Evolutionary conservation across 441 rosid species (phyloP).

Genomic region (Populus hybrid): DNA sequence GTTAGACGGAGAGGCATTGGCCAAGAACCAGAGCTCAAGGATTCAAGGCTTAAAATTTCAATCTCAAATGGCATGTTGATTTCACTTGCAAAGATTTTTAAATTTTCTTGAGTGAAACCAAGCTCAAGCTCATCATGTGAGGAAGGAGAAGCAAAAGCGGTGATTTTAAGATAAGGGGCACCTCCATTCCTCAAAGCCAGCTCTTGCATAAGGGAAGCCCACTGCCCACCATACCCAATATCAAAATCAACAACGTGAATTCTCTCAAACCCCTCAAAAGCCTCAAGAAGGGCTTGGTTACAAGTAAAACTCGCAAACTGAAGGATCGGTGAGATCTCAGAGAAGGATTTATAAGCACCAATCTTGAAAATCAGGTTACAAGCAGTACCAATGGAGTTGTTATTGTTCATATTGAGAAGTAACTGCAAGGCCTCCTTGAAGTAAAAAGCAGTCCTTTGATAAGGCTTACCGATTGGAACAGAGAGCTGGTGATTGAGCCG

Average conservation of each 20-base stretch:
- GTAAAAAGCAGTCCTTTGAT: conserved; percentile 72
- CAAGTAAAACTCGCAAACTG: no score
- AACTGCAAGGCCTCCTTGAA: conserved; percentile 80
- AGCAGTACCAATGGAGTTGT: no score
- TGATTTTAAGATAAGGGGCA: conserved; percentile 47
- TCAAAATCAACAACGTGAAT: no score
- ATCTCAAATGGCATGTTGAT: conserved; percentile 50
- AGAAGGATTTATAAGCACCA: no score
- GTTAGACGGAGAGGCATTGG: conserved; percentile 30
- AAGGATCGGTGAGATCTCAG: no score
- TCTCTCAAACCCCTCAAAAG: no score
- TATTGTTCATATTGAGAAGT: conserved; percentile 35
- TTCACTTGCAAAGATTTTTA: conserved; percentile 44
- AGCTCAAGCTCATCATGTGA: conserved; percentile 50
- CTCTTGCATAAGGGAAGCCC: no score
- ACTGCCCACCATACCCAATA: no score
- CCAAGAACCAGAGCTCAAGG: conserved; percentile 36
- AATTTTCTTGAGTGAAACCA: conserved; percentile 16
- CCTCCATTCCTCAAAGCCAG: no score
- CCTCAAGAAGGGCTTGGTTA: no score
- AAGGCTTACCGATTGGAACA: conserved; percentile 64
- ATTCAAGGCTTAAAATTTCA: conserved; percentile 45
- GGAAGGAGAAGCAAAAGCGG: conserved; percentile 53
- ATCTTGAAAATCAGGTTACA: no score
- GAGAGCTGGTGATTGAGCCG: conserved; percentile 99